Evolutionary conservation across 768 basidiomycete genomes (phyloP).

Genomic region (Lactarius trivialis): DNA sequence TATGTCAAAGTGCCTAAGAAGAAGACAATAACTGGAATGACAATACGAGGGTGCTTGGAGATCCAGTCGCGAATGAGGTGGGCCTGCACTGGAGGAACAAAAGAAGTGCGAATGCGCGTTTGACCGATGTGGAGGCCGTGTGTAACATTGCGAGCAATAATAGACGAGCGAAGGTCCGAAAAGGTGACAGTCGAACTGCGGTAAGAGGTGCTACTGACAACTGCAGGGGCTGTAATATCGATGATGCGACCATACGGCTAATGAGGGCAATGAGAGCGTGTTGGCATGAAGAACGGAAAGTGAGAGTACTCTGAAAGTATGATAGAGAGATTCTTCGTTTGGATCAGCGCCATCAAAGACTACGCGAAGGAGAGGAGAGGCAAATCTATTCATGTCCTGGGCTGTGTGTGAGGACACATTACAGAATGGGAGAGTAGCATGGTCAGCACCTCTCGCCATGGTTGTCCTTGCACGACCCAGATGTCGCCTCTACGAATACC

Average conservation of each 20-base stretch:
- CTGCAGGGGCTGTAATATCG: constrained; percentile 53
- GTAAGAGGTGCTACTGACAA: constrained; percentile 57
- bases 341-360: constrained; percentile 87
- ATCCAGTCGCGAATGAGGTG: constrained; percentile 75
- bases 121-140: constrained; percentile 46
- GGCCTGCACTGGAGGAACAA: constrained; percentile 57
- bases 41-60: constrained; percentile 78
- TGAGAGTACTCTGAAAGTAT: constrained; percentile 61
- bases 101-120: constrained; percentile 49
- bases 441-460: constrained; percentile 66
- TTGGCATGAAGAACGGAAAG: constrained; percentile 1
- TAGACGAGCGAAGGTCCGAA: constrained; percentile 56
- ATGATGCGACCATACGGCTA: constrained; percentile 80
- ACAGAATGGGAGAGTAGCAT: background rate
- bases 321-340: constrained; percentile 71
- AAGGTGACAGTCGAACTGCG: constrained; percentile 64
- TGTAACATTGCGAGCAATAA: constrained; percentile 75
- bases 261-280: constrained; percentile 1
- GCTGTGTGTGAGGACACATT: background rate
- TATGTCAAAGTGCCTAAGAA: constrained; percentile 87
- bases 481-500: constrained; percentile 45
- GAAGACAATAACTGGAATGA: constrained; percentile 75
- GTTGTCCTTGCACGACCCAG: constrained; percentile 71
- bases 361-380: constrained; percentile 66
- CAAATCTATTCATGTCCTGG: constrained; percentile 82